Evolutionary conservation across 2,329 filamentous ascomycete species (phyloP).

Genomic region (Cladophialophora psammophila): DNA sequence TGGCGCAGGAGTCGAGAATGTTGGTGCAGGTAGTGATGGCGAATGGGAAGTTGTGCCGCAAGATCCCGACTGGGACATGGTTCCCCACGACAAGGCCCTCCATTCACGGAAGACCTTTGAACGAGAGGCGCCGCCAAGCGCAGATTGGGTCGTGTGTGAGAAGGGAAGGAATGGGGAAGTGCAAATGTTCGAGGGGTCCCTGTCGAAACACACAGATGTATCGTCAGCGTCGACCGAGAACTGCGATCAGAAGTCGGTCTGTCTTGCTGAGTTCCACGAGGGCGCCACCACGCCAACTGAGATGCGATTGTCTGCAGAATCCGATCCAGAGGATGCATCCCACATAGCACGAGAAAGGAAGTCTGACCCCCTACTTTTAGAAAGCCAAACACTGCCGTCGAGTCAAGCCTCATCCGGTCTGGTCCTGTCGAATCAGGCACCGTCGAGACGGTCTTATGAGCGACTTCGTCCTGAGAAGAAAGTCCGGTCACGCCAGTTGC

Average conservation of each 20-base stretch:
- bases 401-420: not conserved
- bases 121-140: not conserved
- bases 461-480: not conserved
- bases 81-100: not conserved
- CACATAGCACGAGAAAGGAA: not conserved
- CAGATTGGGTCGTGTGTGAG: conserved; percentile 10
- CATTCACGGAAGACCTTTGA: not conserved
- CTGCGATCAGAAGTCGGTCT: not conserved
- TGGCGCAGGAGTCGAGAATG: not conserved
- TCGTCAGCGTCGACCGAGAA: not conserved
- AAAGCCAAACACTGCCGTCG: not conserved
- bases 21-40: not conserved
- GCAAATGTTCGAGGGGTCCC: not conserved
- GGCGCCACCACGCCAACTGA: not conserved
- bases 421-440: not conserved
- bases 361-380: no score
- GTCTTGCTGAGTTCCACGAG: not conserved
- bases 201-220: not conserved
- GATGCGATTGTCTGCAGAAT: not conserved
- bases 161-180: not conserved
- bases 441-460: not conserved
- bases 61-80: conserved; percentile 13
- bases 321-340: not conserved
- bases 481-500: no score
- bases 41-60: conserved; percentile 10